Conservation (phyloP, 768 basidiomycete genomes). For the Termitomyces sp. region DNA sequence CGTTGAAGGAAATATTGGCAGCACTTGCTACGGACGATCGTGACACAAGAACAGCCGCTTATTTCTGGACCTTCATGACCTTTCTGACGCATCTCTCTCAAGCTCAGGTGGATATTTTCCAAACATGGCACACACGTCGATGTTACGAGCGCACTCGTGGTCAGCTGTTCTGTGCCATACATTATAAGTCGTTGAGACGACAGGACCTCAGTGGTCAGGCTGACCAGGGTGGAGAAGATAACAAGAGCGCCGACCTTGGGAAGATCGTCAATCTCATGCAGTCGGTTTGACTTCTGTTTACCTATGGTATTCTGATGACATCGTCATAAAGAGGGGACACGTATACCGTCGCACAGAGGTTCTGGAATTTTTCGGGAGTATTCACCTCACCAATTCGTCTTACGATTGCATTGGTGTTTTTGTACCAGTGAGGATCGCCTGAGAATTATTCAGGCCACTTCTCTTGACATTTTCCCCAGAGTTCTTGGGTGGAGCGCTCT, state of each 20-base stretch:
- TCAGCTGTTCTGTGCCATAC: conserved; percentile 66
- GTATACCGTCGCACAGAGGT: conserved; percentile 66
- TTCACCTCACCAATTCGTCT: conserved; percentile 62
- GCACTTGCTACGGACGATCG: conserved; percentile 41
- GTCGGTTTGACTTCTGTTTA: conserved; percentile 26
- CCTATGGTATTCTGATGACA: conserved; percentile 1
- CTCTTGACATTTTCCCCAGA: conserved; percentile 27
- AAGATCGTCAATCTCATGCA: conserved; percentile 77
- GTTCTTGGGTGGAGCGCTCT: conserved; percentile 78
- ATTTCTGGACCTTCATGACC: conserved; percentile 55
- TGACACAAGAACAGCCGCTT: conserved; percentile 42
- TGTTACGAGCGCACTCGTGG: conserved; percentile 73
- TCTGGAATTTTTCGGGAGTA: conserved; percentile 70
- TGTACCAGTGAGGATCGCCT: conserved; percentile 57
- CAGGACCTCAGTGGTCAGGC: conserved; percentile 53
- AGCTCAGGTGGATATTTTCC: conserved; percentile 61
- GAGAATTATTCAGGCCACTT: neutral
- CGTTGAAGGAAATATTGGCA: conserved; percentile 56
- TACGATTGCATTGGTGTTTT: conserved; percentile 62
- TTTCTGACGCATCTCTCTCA: conserved; percentile 65
- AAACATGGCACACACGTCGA: conserved; percentile 63
- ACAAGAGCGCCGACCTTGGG: conserved; percentile 54
- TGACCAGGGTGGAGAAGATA: conserved; percentile 32
- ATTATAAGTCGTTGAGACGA: conserved; percentile 64
- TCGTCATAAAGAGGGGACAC: conserved; percentile 52